phyloP scores from a whole-genome alignment of 495 filamentous ascomycete species.

The Amniculicola lignicola region DNA sequence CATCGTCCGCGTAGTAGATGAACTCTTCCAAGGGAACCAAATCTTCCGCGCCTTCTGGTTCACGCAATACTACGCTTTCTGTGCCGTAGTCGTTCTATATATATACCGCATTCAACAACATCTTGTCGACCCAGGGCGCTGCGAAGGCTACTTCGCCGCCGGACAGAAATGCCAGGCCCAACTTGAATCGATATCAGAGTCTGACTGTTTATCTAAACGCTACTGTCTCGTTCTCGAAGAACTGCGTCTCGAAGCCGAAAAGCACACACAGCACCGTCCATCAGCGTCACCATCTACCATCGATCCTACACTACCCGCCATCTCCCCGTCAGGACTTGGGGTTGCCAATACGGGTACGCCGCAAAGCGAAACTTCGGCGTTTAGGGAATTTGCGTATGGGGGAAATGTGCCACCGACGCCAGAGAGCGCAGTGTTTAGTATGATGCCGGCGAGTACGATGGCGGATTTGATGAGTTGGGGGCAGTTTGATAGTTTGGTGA shows the following conservation, averaged over 20 bases:
- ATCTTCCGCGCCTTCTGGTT: slow-evolving; percentile 29
- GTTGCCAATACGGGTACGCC: slow-evolving; percentile 9
- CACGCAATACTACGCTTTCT: slow-evolving; percentile 26
- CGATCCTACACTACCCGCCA: not conserved
- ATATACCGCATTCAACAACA: slow-evolving; percentile 24
- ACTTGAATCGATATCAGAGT: slow-evolving; percentile 6
- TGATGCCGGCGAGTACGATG: slow-evolving; percentile 8
- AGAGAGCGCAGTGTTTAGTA: slow-evolving; percentile 14
- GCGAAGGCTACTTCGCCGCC: slow-evolving; percentile 20
- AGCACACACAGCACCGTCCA: slow-evolving; percentile 1
- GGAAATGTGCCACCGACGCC: slow-evolving; percentile 18
- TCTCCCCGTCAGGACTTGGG: not conserved
- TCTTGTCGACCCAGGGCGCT: slow-evolving; percentile 14
- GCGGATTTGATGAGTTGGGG: slow-evolving; percentile 26
- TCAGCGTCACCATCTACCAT: not conserved
- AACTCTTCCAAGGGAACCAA: slow-evolving; percentile 8
- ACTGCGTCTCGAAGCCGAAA: slow-evolving; percentile 13
- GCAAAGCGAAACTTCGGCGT: slow-evolving; percentile 15
- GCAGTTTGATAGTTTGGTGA: slow-evolving; percentile 24
- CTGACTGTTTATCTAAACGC: slow-evolving; percentile 15
- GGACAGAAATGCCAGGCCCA: slow-evolving; percentile 20
- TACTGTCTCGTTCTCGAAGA: slow-evolving; percentile 28
- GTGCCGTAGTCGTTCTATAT: slow-evolving; percentile 25
- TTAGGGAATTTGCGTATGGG: not conserved
- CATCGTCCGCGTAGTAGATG: slow-evolving; percentile 20